Base-by-base conservation (phyloP, 225 moss, liverwort and hornwort genomes). In the Asterella californica region DNA sequence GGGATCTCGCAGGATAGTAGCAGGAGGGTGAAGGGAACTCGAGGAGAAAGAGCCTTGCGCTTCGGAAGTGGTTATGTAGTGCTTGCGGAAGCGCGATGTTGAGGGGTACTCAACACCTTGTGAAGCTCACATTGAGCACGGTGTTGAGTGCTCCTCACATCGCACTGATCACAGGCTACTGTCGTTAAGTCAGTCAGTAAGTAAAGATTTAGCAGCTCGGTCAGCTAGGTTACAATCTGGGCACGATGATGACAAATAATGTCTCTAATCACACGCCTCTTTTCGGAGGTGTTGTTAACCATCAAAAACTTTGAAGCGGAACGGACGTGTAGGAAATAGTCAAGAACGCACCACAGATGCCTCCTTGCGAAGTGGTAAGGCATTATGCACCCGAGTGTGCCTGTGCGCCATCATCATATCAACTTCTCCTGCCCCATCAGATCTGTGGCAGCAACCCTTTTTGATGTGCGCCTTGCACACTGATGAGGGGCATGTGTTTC, bases 21-120 rank as follows among this genome's bases (percentile, higher is more conserved):
- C 25, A 74, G 52, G 9, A 73, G 30, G 49, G 29, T n/a, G 15
- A 53, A 15, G 53, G n/a, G 15, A 74, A 54, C 7, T 22, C 53
- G n/a, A n/a, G 15, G 12, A 47, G 10, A 9, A 60, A 32, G 75
- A 36, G n/a, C 53, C n/a, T 37, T 60, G 4, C 32, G 38, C 59
- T 59, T 75, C 55, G 59, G 61, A 8, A 33, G 38, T 50, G 15
- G n/a, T 61, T 0, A 60, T 54, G 75, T 74, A 75, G 59, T 14
- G 53, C 70, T 36, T 69, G 74, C 10, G 48, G 34, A 9, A 52
- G 81, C 78, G 82, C 85, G 82, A 50, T 88, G 59, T 75, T 93
- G 94, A 95, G 94, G 94, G 86, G 94, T 91, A 91, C 87, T 95
- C 94, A 95, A 95, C 92, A 94, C 80, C 79, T 81, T 86, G 89